Evolutionary conservation across 164 flowering plant species (phyloP).

Genomic region (Liquidambar formosana): DNA sequence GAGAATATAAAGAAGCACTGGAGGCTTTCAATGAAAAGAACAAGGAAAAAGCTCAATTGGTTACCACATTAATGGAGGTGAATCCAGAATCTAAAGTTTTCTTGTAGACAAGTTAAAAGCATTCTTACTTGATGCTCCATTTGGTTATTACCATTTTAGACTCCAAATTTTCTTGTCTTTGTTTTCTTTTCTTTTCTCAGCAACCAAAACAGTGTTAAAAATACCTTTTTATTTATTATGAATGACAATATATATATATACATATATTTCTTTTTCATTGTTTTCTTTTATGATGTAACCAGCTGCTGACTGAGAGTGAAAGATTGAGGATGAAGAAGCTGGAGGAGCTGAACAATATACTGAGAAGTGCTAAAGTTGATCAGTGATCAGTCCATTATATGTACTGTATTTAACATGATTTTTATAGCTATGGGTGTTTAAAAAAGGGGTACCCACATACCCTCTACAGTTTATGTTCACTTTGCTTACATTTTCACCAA

Average conservation of each 20-base stretch:
- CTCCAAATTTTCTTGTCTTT: not conserved
- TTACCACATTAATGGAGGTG: slow-evolving; percentile 37
- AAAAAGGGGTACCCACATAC: too few relatives aligned
- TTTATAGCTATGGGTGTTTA: too few relatives aligned
- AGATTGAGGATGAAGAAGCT: slow-evolving; percentile 36
- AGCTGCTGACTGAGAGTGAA: slow-evolving; percentile 34
- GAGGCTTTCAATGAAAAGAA: slow-evolving; percentile 36
- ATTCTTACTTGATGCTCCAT: too few relatives aligned
- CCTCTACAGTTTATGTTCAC: too few relatives aligned
- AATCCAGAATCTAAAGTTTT: too few relatives aligned
- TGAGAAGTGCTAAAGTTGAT: too few relatives aligned
- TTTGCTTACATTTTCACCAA: too few relatives aligned
- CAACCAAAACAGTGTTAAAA: not conserved
- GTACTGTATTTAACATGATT: too few relatives aligned
- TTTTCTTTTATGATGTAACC: slow-evolving; percentile 1
- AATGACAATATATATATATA: too few relatives aligned
- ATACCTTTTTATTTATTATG: not conserved
- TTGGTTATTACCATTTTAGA: too few relatives aligned
- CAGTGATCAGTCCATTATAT: too few relatives aligned
- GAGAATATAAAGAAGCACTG: slow-evolving; percentile 35
- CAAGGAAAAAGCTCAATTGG: slow-evolving; percentile 38
- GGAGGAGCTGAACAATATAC: slow-evolving; percentile 31
- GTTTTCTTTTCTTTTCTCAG: not conserved
- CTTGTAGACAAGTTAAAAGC: too few relatives aligned
- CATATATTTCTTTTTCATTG: not conserved